phyloP scores from a whole-genome alignment of 164 flowering plant genomes.

The Vitis labrusca region DNA sequence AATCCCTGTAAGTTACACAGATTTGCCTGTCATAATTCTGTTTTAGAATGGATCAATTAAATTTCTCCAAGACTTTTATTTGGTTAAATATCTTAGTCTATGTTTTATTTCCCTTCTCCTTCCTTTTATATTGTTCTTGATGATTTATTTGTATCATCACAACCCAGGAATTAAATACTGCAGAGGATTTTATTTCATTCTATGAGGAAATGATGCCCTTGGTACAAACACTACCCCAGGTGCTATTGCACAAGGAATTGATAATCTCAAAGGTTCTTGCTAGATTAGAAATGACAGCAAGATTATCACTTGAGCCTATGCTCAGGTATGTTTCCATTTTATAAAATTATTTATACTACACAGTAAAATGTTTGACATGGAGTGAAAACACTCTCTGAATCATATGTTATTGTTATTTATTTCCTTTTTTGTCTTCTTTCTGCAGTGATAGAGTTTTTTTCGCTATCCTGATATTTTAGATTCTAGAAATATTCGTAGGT shows the following conservation, averaged over 20 bases:
- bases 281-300: conserved; percentile 68
- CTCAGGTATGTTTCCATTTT: conserved; percentile 52
- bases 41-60: too few species aligned
- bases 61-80: too few species aligned
- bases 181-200: conserved; percentile 87
- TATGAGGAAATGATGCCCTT: conserved; percentile 76
- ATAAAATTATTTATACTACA: neutral
- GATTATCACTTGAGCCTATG: conserved; percentile 86
- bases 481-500: too few species aligned
- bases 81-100: too few species aligned
- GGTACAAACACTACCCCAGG: conserved; percentile 76
- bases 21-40: too few species aligned
- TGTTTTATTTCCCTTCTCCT: neutral
- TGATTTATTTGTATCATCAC: neutral
- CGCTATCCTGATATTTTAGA: too few species aligned
- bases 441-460: too few species aligned
- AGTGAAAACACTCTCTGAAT: too few species aligned
- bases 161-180: conserved; percentile 84
- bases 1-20: too few species aligned
- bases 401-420: too few species aligned
- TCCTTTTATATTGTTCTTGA: neutral
- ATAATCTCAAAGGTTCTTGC: conserved; percentile 64
- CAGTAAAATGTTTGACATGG: too few species aligned
- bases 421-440: too few species aligned
- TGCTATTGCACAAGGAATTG: conserved; percentile 69